Base-by-base conservation (phyloP, 2,329 filamentous ascomycete genomes). In the Pyrenochaeta sp. region DNA sequence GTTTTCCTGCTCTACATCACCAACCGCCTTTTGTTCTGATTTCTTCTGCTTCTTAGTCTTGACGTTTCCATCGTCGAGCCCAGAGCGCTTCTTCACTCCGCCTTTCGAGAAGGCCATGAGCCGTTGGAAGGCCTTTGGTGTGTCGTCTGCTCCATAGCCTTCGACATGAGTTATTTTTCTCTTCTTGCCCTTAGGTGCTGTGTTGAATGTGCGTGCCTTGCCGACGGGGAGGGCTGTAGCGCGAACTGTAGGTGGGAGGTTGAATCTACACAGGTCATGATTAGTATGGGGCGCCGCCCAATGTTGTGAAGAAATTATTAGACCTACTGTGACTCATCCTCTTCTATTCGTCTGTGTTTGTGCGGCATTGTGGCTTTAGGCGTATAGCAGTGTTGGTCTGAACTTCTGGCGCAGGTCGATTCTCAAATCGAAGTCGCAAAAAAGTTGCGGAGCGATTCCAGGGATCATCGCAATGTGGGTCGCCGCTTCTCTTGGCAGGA, bases 121-220 rank as follows among this genome's bases (percentile, higher is more conserved):
- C 12, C 93, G 88, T 61, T 87, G 87, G 78, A 99, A 99, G 1
- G 91, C 92, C 66, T 92, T 90, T 0, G 95, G 95, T 1, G 91
- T 93, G 79, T 98, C 95, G 75, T 96, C 89, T 39, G 85, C 77
- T 36, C 82, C 79, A 83, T 88, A 79, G 79, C 80, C 73, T 77
- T 83, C 69, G 39, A 73, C 51, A 80, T 86, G 70, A 65, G 76
- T 42, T 67, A 75, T 56, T 61, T 76, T 79, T 59, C 71, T 68
- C 63, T 78, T 78, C 52, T 72, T 77, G 51, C 59, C 75, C 57
- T 70, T 72, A 15, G 70, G 54, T 28, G 62, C 67, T 50, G 71
- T 66, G 62, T 73, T 71, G 56, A 77, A 62, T 54, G 78, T 72
- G 63, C 69, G 69, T 30, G 65, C 59, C 67, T 84, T 84, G 67